phyloP scores from a whole-genome alignment of 495 filamentous ascomycete species.

The Penicillium longicatenatum region DNA sequence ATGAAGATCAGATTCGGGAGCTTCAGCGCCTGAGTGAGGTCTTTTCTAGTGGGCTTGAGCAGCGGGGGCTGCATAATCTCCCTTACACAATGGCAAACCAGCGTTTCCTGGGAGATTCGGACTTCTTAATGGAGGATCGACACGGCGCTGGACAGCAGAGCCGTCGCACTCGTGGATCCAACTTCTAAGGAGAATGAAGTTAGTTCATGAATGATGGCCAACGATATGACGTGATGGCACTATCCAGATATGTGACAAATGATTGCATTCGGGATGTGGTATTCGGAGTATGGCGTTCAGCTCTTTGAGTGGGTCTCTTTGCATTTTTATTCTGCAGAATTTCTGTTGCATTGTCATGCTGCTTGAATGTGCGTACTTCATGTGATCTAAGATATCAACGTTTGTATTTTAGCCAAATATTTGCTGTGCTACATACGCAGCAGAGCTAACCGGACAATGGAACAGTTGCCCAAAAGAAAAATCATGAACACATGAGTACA shows the following conservation, averaged over 20 bases:
- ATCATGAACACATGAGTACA: neutral
- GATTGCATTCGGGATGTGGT: neutral
- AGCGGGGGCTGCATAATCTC: neutral
- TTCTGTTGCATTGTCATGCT: neutral
- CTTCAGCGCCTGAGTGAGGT: neutral
- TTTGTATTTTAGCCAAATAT: neutral
- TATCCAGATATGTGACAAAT: neutral
- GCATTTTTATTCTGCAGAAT: neutral
- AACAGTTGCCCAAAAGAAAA: neutral
- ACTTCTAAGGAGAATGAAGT: neutral
- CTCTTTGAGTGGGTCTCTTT: neutral
- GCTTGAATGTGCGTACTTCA: neutral
- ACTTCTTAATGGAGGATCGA: slow-evolving; percentile 27
- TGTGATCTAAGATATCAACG: neutral
- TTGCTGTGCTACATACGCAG: neutral
- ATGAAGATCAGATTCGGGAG: neutral
- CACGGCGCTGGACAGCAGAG: slow-evolving; percentile 25
- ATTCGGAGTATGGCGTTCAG: neutral
- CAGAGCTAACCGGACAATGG: neutral
- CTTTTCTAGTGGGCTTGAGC: neutral
- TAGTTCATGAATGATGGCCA: neutral
- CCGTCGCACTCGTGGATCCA: slow-evolving; percentile 16
- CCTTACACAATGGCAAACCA: slow-evolving; percentile 5
- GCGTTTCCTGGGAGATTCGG: neutral
- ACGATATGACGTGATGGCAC: neutral